A percentile compares a stretch with the other conserved stretches of the same genome.
Evolutionary conservation across 2,329 filamentous ascomycete species (phyloP).

Genomic region (Talaromyces amestolkiae): DNA sequence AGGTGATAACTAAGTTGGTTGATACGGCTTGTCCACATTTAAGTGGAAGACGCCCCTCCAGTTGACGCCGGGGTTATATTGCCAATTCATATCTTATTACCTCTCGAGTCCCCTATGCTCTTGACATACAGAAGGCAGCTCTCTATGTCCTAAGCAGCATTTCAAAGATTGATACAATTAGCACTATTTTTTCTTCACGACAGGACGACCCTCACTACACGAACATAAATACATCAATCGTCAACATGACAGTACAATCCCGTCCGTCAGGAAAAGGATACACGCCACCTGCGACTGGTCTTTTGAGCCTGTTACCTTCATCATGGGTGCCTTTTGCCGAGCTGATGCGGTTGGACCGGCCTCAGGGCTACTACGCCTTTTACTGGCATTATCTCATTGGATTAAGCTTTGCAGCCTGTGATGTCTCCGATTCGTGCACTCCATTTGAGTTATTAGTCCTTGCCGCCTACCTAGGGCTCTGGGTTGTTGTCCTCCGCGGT

Average conservation of each 20-base stretch:
- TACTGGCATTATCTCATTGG: slow-evolving; percentile 85
- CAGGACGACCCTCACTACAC: background rate
- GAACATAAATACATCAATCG: background rate
- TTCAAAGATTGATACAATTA: background rate
- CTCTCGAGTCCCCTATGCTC: background rate
- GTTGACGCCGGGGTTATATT: background rate
- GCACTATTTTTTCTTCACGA: background rate
- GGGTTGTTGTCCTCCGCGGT: slow-evolving; percentile 80
- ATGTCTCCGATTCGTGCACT: slow-evolving; percentile 52
- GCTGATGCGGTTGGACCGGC: slow-evolving; percentile 74
- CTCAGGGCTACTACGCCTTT: slow-evolving; percentile 77
- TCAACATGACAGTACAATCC: background rate
- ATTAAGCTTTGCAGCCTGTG: slow-evolving; percentile 67
- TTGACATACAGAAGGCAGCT: background rate
- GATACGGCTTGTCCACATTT: background rate
- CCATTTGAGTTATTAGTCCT: slow-evolving; percentile 59
- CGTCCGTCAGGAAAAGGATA: background rate
- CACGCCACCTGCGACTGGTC: background rate
- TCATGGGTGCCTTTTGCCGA: slow-evolving; percentile 36
- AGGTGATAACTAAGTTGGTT: background rate
- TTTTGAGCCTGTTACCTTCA: background rate
- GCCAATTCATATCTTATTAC: background rate
- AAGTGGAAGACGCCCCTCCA: background rate
- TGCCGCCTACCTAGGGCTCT: slow-evolving; percentile 70
- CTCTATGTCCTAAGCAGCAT: background rate